phyloP scores from a whole-genome alignment of 768 basidiomycete genomes.

The Hortiboletus flavorubellus region DNA sequence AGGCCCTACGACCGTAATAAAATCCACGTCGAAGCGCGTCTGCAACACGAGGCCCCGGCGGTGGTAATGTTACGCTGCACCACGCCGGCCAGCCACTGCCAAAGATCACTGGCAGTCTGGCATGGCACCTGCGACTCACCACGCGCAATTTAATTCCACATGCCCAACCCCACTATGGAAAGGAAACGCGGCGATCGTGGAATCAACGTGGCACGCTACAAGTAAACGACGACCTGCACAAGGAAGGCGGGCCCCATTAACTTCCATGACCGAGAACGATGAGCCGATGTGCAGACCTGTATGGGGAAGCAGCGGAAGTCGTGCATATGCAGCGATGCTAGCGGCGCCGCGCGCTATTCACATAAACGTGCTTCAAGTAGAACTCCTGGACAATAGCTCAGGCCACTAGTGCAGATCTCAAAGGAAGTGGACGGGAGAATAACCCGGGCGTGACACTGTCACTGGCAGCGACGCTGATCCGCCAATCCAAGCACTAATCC shows the following conservation, averaged over 20 bases:
- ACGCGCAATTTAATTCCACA: neutral
- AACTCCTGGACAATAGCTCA: too few relatives aligned
- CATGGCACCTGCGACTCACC: neutral
- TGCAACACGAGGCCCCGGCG: neutral
- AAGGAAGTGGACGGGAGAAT: neutral
- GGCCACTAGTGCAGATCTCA: neutral
- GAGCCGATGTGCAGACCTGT: too few relatives aligned
- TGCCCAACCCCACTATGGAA: neutral
- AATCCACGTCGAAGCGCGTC: neutral
- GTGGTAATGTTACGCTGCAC: too few relatives aligned
- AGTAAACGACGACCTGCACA: neutral
- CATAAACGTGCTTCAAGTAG: neutral
- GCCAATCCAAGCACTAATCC: too few relatives aligned
- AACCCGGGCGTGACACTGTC: too few relatives aligned
- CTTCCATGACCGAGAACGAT: neutral
- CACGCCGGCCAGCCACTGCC: neutral
- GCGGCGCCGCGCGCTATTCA: neutral
- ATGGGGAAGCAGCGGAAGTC: neutral
- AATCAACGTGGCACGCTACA: neutral
- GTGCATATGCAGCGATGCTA: neutral
- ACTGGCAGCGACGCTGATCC: too few relatives aligned
- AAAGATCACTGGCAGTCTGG: too few relatives aligned
- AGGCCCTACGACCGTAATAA: neutral
- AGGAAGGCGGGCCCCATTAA: neutral
- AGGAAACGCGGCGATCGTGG: neutral